Base-by-base conservation (phyloP, 768 basidiomycete genomes). In the Hygrophorus pudorinus region DNA sequence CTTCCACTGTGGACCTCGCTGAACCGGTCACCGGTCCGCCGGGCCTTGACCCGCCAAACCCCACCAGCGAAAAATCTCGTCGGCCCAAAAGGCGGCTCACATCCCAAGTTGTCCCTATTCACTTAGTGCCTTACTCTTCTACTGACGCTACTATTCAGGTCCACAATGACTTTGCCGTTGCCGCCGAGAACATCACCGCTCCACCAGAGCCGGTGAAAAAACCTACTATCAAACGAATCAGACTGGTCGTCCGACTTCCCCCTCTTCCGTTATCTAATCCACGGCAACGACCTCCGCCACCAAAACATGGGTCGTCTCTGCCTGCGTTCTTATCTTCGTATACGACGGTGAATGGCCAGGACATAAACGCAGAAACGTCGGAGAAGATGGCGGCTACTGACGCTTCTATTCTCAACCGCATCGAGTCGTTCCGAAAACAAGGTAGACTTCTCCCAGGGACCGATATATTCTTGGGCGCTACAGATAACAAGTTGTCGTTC, bases 161-260 rank as follows among this genome's bases (percentile, higher is more conserved):
- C 24, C 24, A 24, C 44, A 11, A 28, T 20, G 6, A 13, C 34
- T 8, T n/a, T n/a, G n/a, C 30, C 14, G 20, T 5, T 27, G 10
- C 5, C 16, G 17, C 29, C 18, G 31, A 38, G 24, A 37, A 13
- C 8, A 32, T 21, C 54, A 28, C 43, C 54, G 12, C 56, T 53
- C 13, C 34, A 37, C 45, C 14, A 44, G 51, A 5, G 51, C 55
- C 14, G 7, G 7, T 7, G 7, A 24, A 24, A 7, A 60, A 51
- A 47, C 59, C 59, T n/a, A 63, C 64, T 24, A 70, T 86, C 46
- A 79, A 73, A 56, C 77, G 85, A 42, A 68, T 87, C 38, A 76
- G 71, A 52, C 66, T 84, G 45, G 71, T 85, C 38, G 81, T 89
- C 11, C 73, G 81, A 31, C 66, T 65, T 10, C 85, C 85, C 5